Evolutionary conservation across 805 yeast genomes (phyloP).

Genomic region (Cyberlindnera mrakii): DNA sequence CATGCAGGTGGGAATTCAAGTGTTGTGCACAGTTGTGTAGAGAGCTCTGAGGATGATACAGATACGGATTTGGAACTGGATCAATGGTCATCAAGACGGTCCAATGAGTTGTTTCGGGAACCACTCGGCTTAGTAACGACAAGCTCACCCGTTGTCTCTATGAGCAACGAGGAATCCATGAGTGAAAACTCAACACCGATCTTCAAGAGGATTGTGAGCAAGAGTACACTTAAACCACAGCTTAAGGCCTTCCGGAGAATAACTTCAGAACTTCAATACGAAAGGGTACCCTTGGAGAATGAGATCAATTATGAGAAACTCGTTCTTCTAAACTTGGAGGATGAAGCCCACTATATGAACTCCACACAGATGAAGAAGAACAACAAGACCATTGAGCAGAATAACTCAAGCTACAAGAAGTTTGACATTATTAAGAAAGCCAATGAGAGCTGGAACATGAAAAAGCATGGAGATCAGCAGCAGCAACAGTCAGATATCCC

Average conservation of each 20-base stretch:
- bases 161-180: constrained; percentile 1
- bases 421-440: constrained; percentile 24
- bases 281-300: constrained; percentile 19
- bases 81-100: constrained; percentile 3
- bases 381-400: constrained; percentile 1
- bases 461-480: constrained; percentile 9
- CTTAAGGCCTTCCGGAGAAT: constrained; percentile 22
- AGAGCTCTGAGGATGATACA: constrained; percentile 9
- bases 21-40: constrained; percentile 3
- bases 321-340: constrained; percentile 18
- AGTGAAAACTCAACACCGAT: constrained; percentile 16
- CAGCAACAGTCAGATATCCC: constrained; percentile 1
- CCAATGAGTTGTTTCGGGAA: constrained; percentile 11
- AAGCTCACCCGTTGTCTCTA: constrained; percentile 7
- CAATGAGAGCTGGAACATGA: constrained; percentile 24
- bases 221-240: constrained; percentile 21
- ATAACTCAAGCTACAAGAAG: constrained; percentile 10
- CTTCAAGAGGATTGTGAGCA: constrained; percentile 22
- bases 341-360: constrained; percentile 14
- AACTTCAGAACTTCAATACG: constrained; percentile 20
- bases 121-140: constrained; percentile 5
- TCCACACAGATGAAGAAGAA: constrained; percentile 2
- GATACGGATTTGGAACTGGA: constrained; percentile 11
- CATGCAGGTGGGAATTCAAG: constrained; percentile 4
- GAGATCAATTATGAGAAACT: constrained; percentile 25